Percentiles rank a stretch among this genome's conserved stretches.
Conservation (phyloP, 805 yeast genomes). For the Candida maris region DNA sequence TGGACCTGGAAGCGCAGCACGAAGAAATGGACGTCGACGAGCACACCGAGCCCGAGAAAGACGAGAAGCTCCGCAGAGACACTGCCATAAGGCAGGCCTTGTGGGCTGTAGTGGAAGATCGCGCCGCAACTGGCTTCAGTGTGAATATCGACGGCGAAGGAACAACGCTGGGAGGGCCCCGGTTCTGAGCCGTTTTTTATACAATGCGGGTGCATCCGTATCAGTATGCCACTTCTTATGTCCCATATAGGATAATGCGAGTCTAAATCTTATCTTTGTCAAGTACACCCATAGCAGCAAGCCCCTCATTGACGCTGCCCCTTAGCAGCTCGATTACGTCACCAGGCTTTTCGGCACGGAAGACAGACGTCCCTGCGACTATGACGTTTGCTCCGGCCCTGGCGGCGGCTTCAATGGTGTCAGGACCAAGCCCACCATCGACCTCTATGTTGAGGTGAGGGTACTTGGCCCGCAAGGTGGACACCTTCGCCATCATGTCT, state of each 20-base stretch:
- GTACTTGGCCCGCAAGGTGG: slow-evolving; percentile 61
- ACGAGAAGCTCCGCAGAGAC: slow-evolving; percentile 13
- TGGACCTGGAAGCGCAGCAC: slow-evolving; percentile 45
- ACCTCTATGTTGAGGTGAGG: slow-evolving; percentile 89
- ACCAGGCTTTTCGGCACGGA: slow-evolving; percentile 75
- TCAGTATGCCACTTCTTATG: slow-evolving; percentile 2
- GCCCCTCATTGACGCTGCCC: slow-evolving; percentile 49
- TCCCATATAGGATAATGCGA: neutral
- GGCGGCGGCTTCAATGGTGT: slow-evolving; percentile 85
- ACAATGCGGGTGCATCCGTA: too few species aligned
- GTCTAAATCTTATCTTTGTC: slow-evolving; percentile 15
- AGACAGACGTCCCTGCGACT: slow-evolving; percentile 95
- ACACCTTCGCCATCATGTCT: slow-evolving; percentile 95
- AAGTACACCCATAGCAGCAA: slow-evolving; percentile 45
- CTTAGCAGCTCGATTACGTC: slow-evolving; percentile 71
- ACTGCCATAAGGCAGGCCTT: slow-evolving; percentile 56
- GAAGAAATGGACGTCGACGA: slow-evolving; percentile 52
- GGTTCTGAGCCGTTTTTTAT: slow-evolving; percentile 31
- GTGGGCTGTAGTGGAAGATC: slow-evolving; percentile 68
- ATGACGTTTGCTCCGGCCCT: slow-evolving; percentile 96
- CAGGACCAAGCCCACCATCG: slow-evolving; percentile 92
- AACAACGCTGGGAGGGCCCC: slow-evolving; percentile 80
- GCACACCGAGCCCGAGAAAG: slow-evolving; percentile 13
- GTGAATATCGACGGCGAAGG: slow-evolving; percentile 58
- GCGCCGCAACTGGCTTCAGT: slow-evolving; percentile 41